Evolutionary conservation across 305 asterid genomes (phyloP).

Genomic region (Fraxinus baroniana): DNA sequence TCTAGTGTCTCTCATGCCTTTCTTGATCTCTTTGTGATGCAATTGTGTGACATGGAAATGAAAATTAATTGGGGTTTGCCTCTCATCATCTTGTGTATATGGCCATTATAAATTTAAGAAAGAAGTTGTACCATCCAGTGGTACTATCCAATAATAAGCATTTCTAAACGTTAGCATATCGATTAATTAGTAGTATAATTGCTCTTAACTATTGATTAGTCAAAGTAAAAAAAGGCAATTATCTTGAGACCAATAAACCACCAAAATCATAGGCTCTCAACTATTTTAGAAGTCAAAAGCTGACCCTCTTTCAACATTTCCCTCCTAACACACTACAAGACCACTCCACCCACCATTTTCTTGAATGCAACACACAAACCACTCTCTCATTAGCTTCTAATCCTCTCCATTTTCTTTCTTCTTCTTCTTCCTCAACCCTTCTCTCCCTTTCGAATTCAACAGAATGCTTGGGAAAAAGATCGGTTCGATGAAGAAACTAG

Average conservation of each 20-base stretch:
- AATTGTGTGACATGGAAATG: neutral
- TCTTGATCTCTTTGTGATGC: neutral
- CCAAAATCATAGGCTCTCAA: constrained; percentile 8
- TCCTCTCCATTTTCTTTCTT: neutral
- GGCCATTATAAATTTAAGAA: neutral
- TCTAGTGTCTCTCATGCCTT: neutral
- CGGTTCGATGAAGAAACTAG: constrained; percentile 40
- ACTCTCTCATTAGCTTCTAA: constrained; percentile 4
- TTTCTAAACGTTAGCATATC: neutral
- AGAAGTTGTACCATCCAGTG: neutral
- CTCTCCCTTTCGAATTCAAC: neutral
- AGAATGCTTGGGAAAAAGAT: constrained; percentile 41
- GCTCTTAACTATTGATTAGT: constrained; percentile 17
- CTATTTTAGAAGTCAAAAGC: constrained; percentile 13
- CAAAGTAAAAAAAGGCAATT: constrained; percentile 19
- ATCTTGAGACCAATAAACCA: constrained; percentile 19
- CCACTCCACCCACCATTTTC: constrained; percentile 15
- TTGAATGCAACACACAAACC: constrained; percentile 13
- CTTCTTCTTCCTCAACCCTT: neutral
- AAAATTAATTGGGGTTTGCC: neutral
- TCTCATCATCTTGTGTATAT: neutral
- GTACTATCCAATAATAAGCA: neutral
- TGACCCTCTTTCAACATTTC: neutral
- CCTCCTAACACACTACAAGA: constrained; percentile 24
- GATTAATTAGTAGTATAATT: neutral